phyloP scores from a whole-genome alignment of 805 yeast species.

The Scheffersomyces stipitis region DNA sequence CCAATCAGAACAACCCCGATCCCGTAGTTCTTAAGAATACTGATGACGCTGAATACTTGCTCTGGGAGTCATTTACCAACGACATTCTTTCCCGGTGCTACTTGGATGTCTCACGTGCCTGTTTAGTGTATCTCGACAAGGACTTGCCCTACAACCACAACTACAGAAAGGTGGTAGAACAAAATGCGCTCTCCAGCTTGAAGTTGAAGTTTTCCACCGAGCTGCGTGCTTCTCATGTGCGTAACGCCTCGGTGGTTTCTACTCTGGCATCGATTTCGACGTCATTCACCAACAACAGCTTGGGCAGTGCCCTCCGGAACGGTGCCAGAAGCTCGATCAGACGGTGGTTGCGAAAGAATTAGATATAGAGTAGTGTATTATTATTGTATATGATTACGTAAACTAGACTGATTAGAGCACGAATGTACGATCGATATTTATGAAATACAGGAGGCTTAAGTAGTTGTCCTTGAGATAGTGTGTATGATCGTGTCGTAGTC shows the following conservation, averaged over 20 bases:
- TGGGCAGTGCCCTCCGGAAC: conserved; percentile 21
- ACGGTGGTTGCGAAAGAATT: conserved; percentile 35
- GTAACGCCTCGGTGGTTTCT: conserved; percentile 2
- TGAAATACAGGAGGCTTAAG: no score
- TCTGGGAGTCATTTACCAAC: conserved; percentile 38
- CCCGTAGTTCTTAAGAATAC: conserved; percentile 1
- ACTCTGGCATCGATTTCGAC: conserved; percentile 11
- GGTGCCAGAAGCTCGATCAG: conserved; percentile 38
- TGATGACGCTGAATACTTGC: conserved; percentile 9
- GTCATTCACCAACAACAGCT: conserved; percentile 23
- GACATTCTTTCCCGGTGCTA: conserved; percentile 29
- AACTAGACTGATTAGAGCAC: no score
- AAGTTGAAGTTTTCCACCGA: conserved; percentile 30
- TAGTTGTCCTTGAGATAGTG: no score
- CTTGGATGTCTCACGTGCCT: conserved; percentile 31
- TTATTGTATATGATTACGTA: no score
- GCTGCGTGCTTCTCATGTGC: conserved; percentile 7
- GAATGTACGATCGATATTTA: no score
- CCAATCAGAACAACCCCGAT: conserved; percentile 13
- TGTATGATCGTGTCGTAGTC: no score
- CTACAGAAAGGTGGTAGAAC: conserved; percentile 29
- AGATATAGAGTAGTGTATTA: no score
- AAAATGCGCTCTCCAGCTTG: conserved; percentile 28
- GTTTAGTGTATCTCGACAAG: conserved; percentile 30
- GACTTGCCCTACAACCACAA: conserved; percentile 17